A percentile compares a stretch with the other conserved stretches of the same genome.
Conservation (phyloP, 768 basidiomycete species). For the Xerocomus spinulosus region DNA sequence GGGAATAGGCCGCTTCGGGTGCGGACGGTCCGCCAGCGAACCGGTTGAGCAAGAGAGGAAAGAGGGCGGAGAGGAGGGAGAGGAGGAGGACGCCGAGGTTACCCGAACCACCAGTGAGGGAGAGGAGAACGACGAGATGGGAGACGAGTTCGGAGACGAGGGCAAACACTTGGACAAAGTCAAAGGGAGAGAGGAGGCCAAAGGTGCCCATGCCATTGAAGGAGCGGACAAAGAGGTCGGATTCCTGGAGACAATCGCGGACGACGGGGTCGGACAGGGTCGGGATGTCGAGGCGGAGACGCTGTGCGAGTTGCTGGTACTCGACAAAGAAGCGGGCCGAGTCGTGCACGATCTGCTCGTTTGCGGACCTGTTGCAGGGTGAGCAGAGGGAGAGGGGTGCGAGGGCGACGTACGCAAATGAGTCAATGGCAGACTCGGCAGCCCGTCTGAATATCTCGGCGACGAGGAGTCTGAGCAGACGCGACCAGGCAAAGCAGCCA, state of each 20-base stretch:
- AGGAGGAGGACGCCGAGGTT: slow-evolving; percentile 56
- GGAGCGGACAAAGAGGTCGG: slow-evolving; percentile 79
- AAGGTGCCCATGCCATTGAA: slow-evolving; percentile 71
- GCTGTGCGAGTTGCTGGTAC: slow-evolving; percentile 72
- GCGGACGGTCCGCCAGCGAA: slow-evolving; percentile 39
- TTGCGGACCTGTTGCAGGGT: slow-evolving; percentile 46
- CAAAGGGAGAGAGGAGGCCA: slow-evolving; percentile 75
- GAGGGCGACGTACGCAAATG: slow-evolving; percentile 59
- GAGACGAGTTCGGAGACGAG: slow-evolving; percentile 67
- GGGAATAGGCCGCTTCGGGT: slow-evolving; percentile 43
- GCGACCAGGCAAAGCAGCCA: slow-evolving; percentile 66
- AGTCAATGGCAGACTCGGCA: slow-evolving; percentile 62
- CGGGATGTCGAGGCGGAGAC: slow-evolving; percentile 72
- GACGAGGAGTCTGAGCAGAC: slow-evolving; percentile 52
- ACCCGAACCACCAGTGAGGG: slow-evolving; percentile 51
- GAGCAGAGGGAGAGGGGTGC: too few species aligned
- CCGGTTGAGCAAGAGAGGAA: slow-evolving; percentile 57
- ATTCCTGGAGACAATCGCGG: slow-evolving; percentile 79
- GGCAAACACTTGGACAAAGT: slow-evolving; percentile 70
- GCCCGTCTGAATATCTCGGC: slow-evolving; percentile 63
- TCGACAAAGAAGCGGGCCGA: slow-evolving; percentile 74
- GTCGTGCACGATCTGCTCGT: slow-evolving; percentile 68
- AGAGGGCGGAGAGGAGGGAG: slow-evolving; percentile 54
- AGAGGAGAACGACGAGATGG: slow-evolving; percentile 62
- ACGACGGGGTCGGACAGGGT: slow-evolving; percentile 69